Evolutionary conservation across 1,284 basidiomycete species (phyloP).

Genomic region (Fistulinella staudtii): DNA sequence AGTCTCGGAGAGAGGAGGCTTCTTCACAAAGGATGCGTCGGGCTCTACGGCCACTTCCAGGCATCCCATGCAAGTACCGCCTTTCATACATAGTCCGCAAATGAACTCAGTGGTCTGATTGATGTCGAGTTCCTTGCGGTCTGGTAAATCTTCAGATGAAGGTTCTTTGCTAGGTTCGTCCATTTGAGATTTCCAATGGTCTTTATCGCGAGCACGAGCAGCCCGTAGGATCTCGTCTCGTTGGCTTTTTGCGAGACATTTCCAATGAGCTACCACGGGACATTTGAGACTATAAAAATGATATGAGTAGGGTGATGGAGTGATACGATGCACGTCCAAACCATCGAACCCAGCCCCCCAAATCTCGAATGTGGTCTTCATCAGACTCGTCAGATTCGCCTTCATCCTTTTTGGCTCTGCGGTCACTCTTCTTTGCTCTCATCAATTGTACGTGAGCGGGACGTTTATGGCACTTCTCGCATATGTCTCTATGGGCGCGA

Average conservation of each 20-base stretch:
- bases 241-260: slow-evolving; percentile 63
- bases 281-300: slow-evolving; percentile 61
- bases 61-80: slow-evolving; percentile 76
- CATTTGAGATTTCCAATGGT: slow-evolving; percentile 35
- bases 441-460: slow-evolving; percentile 56
- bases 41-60: slow-evolving; percentile 52
- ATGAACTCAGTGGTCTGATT: slow-evolving; percentile 73
- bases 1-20: slow-evolving; percentile 18
- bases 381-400: slow-evolving; percentile 43
- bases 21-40: slow-evolving; percentile 32
- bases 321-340: slow-evolving; percentile 31
- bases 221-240: slow-evolving; percentile 71
- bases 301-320: slow-evolving; percentile 10
- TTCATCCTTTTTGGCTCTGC: slow-evolving; percentile 40
- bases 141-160: slow-evolving; percentile 22
- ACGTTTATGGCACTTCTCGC: slow-evolving; percentile 64
- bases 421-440: slow-evolving; percentile 41
- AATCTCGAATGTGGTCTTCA: slow-evolving; percentile 47
- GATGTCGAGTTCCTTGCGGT: slow-evolving; percentile 40
- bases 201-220: slow-evolving; percentile 49
- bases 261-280: slow-evolving; percentile 76
- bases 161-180: slow-evolving; percentile 10
- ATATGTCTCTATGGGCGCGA: slow-evolving; percentile 55
- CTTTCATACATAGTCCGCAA: slow-evolving; percentile 73
- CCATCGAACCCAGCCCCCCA: slow-evolving; percentile 88